Evolutionary conservation across 2,329 filamentous ascomycete species (phyloP), one percentile per base, ranked within the genome.

Genomic region (Talaromyces sp.): DNA sequence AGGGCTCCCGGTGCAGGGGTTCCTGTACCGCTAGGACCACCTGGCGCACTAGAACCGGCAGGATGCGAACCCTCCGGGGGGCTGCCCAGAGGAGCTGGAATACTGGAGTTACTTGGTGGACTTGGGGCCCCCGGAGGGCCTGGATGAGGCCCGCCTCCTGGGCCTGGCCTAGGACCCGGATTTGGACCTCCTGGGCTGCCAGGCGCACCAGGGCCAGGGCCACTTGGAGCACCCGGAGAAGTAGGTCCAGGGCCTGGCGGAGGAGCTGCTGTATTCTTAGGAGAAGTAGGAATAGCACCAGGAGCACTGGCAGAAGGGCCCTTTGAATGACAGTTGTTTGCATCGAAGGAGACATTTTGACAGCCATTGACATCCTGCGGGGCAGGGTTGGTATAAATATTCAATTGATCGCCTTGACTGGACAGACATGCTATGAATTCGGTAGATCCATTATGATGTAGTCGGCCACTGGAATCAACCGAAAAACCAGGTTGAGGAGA

Each of bases 401-500:
- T 80, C 63, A 74, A 64, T 30, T 72, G 76, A 28, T 68, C 70
- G 52, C 77, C 72, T 57, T 76, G 65, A 30, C 74, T 76, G 23
- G 85, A 87, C 31, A 83, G 80, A 69, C 88, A 90, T 51, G 85
- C 82, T 68, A 83, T 85, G 72, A 89, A 89, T 31, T 75, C 74
- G 3, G 77, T 72, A 67, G 76, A 80, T 53, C 81, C 82, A 34
- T 84, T 75, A 72, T 82, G 84, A 2, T 77, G 76, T 23, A 90
- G 69, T 6, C 72, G 68, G 36, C 86, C 86, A 63, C 83, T 74
- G 30, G 81, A 81, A 53, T 73, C 78, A 62, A 89, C 78, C 7
- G 77, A 75, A 73, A 89, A 89, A 33, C 86, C 86, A 34, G 78
- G 69, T 27, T 78, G 80, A 9, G 83, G 81, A 14, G 68, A 65